Evolutionary conservation across 2,329 filamentous ascomycete genomes (phyloP).

Genomic region (Diaporthe aspalathi): DNA sequence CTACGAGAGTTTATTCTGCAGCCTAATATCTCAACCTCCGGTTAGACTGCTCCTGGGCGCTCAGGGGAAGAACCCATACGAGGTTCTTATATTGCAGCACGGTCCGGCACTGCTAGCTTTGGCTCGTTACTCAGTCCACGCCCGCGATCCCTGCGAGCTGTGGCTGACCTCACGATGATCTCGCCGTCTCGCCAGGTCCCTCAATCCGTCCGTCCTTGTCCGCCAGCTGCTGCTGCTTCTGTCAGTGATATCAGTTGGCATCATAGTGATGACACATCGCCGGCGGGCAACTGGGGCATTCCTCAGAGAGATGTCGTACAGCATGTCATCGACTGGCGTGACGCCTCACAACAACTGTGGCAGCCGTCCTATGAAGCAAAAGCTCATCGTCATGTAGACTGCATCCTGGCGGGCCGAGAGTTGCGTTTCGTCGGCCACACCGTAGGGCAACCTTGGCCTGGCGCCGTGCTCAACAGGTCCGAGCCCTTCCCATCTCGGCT

Average conservation of each 20-base stretch:
- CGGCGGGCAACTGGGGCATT: neutral
- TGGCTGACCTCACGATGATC: neutral
- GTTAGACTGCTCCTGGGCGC: neutral
- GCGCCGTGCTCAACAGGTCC: slow-evolving; percentile 17
- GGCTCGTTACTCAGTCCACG: neutral
- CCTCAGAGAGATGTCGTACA: neutral
- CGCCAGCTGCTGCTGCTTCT: neutral
- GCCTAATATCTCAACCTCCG: slow-evolving; percentile 1
- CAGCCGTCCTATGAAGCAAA: neutral
- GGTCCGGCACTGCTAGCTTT: neutral
- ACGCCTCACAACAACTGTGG: neutral
- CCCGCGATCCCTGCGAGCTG: slow-evolving; percentile 6
- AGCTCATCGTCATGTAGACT: neutral
- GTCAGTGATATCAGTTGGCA: neutral
- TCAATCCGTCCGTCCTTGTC: neutral
- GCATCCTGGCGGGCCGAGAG: slow-evolving; percentile 33
- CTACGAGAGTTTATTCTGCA: slow-evolving; percentile 18
- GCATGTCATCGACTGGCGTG: neutral
- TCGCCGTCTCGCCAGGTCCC: neutral
- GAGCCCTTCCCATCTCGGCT: slow-evolving; percentile 20
- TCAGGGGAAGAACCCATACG: neutral
- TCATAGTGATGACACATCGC: neutral
- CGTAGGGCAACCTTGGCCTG: neutral
- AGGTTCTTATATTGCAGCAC: slow-evolving; percentile 21
- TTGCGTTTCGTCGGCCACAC: slow-evolving; percentile 31